A percentile compares a stretch with the other conserved stretches of the same genome.
These are phyloP conservation scores for Colletotrichum chrysophilum DNA, from an alignment of 2,329 filamentous ascomycete species.

Conservation along the genomic window DNA sequence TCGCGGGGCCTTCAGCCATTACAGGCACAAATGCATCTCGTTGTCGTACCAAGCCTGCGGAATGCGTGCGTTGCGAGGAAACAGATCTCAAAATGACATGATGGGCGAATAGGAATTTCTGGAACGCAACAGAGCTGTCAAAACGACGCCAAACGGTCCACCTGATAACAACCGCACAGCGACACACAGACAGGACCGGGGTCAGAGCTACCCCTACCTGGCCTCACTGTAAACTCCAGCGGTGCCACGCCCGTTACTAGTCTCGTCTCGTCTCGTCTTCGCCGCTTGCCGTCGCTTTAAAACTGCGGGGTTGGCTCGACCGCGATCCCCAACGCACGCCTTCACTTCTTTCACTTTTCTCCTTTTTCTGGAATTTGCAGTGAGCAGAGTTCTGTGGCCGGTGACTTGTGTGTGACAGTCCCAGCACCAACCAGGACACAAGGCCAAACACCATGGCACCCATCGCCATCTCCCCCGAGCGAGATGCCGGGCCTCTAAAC, in stretches of 20 bases:
- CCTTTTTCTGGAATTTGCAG: background rate
- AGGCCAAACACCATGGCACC: constrained; percentile 54
- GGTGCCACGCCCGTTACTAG: background rate
- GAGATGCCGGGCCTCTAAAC: constrained; percentile 38
- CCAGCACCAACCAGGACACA: background rate
- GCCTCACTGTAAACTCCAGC: background rate
- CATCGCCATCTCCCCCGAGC: constrained; percentile 56
- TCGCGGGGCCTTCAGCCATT: background rate
- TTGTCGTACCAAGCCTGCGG: background rate
- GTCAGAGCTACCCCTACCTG: background rate
- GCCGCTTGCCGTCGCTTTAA: background rate
- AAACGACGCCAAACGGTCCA: background rate
- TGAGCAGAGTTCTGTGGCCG: background rate
- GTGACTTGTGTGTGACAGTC: background rate
- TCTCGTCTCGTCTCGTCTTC: constrained; percentile 9
- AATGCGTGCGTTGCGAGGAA: background rate
- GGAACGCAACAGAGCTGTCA: background rate
- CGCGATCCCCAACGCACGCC: background rate
- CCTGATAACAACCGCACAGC: background rate
- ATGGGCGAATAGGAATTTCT: background rate
- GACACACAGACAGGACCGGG: background rate
- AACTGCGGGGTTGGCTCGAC: constrained; percentile 10
- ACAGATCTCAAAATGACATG: background rate
- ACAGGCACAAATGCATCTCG: background rate
- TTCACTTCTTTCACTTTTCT: background rate